These are phyloP conservation scores for Trichosporon inkin DNA, from an alignment of 1,284 basidiomycete genomes.

Conservation along the genomic window DNA sequence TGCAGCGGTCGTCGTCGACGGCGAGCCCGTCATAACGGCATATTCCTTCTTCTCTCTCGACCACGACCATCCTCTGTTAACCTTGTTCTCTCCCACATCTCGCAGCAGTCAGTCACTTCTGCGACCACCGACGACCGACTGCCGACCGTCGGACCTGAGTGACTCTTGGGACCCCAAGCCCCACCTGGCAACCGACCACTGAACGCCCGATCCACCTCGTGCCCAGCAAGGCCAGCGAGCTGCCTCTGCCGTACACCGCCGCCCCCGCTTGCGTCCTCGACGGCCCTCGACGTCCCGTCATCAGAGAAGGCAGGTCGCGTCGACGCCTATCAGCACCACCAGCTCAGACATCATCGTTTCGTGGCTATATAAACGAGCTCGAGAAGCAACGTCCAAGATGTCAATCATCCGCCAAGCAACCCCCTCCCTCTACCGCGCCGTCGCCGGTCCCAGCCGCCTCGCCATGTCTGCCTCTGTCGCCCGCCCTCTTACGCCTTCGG, in stretches of 20 bases:
- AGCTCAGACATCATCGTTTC: background rate
- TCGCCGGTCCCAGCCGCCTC: slow-evolving; percentile 4
- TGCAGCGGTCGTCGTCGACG: background rate
- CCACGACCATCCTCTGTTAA: slow-evolving; percentile 2
- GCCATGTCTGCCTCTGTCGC: slow-evolving; percentile 7
- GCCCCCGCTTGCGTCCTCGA: background rate
- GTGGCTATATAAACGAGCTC: background rate
- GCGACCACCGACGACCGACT: background rate
- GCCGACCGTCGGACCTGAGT: too few relatives aligned
- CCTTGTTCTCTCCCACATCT: background rate
- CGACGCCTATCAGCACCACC: background rate
- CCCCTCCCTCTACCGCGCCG: background rate
- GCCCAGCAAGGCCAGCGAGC: background rate
- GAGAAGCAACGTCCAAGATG: background rate
- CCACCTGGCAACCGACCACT: slow-evolving; percentile 5
- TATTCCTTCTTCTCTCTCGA: slow-evolving; percentile 6
- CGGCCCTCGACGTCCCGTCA: background rate
- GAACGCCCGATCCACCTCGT: background rate
- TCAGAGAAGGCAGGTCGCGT: slow-evolving; percentile 5
- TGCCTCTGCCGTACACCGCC: background rate
- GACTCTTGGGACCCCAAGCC: background rate
- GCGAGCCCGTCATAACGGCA: background rate
- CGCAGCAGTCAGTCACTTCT: background rate
- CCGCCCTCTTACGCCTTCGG: background rate
- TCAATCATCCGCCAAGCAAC: slow-evolving; percentile 4